Base-by-base conservation (phyloP, 2,329 filamentous ascomycete species). In the Alternaria longipes region DNA sequence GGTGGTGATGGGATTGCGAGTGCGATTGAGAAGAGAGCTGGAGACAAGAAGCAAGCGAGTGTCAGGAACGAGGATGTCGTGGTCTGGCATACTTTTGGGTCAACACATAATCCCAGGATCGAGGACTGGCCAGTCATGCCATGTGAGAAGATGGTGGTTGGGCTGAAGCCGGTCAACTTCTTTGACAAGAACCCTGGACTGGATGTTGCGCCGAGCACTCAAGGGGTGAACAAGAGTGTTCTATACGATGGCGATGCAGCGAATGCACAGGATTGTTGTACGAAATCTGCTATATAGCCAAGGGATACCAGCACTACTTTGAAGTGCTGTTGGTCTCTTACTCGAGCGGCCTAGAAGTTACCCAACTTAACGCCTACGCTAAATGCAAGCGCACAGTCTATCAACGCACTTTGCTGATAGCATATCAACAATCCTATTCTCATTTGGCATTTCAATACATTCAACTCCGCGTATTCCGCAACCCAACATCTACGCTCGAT, bases 121-220 rank as follows among this genome's bases (percentile, higher is more conserved):
- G 73, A 76, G 44, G 73, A 75, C 26, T 76, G 67, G 59, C 72
- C 74, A 1, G 69, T 76, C 14, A 76, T 76, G 74, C 73, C 73
- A 1, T 62, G 55, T 44, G 74, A 76, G 55, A 68, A 58, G 59
- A 70, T 73, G 67, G n/a, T 44, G 8, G 63, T 72, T 1, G 65
- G 60, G 7, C 63, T 68, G 56, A 70, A 71, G 55, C 72, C 72
- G 9, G 61, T 67, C 9, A 71, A 71, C 18, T 74, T 75, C 59
- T 74, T 74, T 32, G 28, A 46, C 3, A 32, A 54, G 5, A 74
- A 75, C 51, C 73, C 72, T 9, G 67, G 63, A 3, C 42, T 74
- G 34, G 71, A 74, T 59, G 71, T 73, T 6, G 53, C 55, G 3
- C 62, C 66, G 64, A 47, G 61, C 18, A 41, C 38, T 12, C 38